Percentiles rank a stretch among this genome's conserved stretches.
Conservation (phyloP, 257 asterid species). For the Lithospermum erythrorhizon region DNA sequence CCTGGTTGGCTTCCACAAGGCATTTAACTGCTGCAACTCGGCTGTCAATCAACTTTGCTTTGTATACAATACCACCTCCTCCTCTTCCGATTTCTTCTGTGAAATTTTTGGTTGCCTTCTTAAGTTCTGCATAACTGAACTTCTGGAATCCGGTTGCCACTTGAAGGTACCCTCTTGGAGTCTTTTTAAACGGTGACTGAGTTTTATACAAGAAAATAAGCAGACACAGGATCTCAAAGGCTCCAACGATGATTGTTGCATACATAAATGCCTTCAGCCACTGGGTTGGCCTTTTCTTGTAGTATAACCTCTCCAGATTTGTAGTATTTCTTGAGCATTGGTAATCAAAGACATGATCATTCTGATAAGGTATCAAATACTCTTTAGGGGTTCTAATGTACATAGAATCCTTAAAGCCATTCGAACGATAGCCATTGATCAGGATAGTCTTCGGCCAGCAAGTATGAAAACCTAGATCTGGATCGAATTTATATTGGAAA, state of each 20-base stretch:
- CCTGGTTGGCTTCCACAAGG: slow-evolving; percentile 1
- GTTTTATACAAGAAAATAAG: neutral
- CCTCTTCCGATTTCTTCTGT: slow-evolving; percentile 8
- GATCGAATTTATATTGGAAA: neutral
- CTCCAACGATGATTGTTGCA: neutral
- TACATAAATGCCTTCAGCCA: neutral
- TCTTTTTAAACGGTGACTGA: neutral
- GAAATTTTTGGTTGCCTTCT: slow-evolving; percentile 1
- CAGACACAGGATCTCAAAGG: neutral
- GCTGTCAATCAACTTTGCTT: neutral
- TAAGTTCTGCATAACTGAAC: neutral
- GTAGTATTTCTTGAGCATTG: neutral
- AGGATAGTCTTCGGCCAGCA: neutral
- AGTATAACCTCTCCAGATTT: neutral
- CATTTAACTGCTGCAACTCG: slow-evolving; percentile 4
- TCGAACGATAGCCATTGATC: neutral
- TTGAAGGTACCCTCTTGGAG: neutral
- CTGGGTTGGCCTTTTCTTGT: neutral
- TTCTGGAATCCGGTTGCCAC: neutral
- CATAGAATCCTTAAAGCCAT: neutral
- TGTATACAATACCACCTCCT: slow-evolving; percentile 7
- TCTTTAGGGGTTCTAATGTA: neutral
- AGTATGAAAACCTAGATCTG: neutral
- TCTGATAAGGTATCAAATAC: too few species aligned
- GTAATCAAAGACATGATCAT: too few species aligned